Evolutionary conservation across 306 rosid genomes (phyloP).

Genomic region (Lathyrus aphaca): DNA sequence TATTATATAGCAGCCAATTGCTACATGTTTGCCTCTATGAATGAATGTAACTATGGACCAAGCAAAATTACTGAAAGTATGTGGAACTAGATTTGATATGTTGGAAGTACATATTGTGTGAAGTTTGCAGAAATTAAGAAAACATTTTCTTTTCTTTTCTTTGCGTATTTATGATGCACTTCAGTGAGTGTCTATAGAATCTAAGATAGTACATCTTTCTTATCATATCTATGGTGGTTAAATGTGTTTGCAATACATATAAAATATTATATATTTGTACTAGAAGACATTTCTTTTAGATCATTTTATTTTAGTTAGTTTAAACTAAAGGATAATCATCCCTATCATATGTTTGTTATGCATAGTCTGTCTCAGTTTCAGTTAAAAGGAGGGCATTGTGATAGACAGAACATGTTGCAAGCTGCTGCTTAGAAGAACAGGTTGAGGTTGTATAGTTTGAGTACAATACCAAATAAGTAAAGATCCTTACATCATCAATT

Average conservation of each 20-base stretch:
- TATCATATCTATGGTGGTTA: neutral
- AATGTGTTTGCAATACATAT: neutral
- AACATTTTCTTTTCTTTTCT: conserved; percentile 19
- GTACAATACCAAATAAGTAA: too few relatives aligned
- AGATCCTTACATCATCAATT: too few relatives aligned
- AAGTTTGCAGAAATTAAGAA: conserved; percentile 15
- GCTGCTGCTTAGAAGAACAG: too few relatives aligned
- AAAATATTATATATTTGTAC: too few relatives aligned
- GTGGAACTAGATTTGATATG: conserved; percentile 32
- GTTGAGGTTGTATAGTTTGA: too few relatives aligned
- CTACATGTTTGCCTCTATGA: conserved; percentile 22
- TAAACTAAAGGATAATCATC: too few relatives aligned
- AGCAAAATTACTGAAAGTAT: conserved; percentile 12
- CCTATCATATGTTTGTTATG: too few relatives aligned
- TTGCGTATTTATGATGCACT: neutral
- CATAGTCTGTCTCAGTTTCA: too few relatives aligned
- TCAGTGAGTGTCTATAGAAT: neutral
- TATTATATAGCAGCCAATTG: conserved; percentile 24
- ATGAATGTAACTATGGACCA: conserved; percentile 16
- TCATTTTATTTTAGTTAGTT: too few relatives aligned
- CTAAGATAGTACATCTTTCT: neutral
- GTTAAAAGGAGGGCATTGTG: too few relatives aligned
- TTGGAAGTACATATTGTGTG: conserved; percentile 35
- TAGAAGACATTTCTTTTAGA: too few relatives aligned
- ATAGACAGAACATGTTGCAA: too few relatives aligned